Evolutionary conservation across 306 rosid species (phyloP), one percentile per base, ranked within the genome.

Genomic region (Clitoria ternatea): DNA sequence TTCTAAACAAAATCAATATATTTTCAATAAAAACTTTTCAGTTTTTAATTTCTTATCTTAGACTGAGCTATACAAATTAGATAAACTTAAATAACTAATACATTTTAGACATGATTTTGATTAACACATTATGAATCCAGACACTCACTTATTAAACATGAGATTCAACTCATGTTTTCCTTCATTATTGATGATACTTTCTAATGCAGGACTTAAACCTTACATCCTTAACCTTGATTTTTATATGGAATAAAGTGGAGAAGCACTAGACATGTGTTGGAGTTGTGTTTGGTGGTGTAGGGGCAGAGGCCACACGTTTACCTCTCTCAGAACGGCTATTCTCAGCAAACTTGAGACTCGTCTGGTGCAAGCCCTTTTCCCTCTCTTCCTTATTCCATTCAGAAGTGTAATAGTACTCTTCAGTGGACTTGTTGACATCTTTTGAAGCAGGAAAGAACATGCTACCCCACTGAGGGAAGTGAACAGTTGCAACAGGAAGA

Each of bases 381-480:
- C 70, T 87, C 79, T 90, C 98, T 1, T 74, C 96, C 3, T 88
- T 87, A 0, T 74, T 84, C 96, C 98, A 93, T 36, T 93, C 98
- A 29, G 97, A 63, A 0, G 72, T 83, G 5, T 93, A 90, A 47
- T 93, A 90, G 17, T 44, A 29, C 39, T 93, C 94, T 15, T 93
- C 97, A 0, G 80, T 82, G 1, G 83, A 74, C 50, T 81, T 91
- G 1, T 30, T 49, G 0, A 71, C 63, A 4, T 90, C 86, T 61
- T 87, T 87, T 0, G 96, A 84, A 1, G 97, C 80, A 11, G 97
- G 90, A 2, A 80, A 3, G 60, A 93, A 85, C 97, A 93, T 90
- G 81, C 97, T 9, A 0, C 98, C 98, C 96, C 98, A 93, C 52
- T 90, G 97, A 5, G 98, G 97, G 73, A 93, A 90, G 53, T 93